Percentiles rank a stretch among this genome's conserved stretches.
phyloP scores from a whole-genome alignment of 2,329 filamentous ascomycete species.

The Zymoseptoria tritici region DNA sequence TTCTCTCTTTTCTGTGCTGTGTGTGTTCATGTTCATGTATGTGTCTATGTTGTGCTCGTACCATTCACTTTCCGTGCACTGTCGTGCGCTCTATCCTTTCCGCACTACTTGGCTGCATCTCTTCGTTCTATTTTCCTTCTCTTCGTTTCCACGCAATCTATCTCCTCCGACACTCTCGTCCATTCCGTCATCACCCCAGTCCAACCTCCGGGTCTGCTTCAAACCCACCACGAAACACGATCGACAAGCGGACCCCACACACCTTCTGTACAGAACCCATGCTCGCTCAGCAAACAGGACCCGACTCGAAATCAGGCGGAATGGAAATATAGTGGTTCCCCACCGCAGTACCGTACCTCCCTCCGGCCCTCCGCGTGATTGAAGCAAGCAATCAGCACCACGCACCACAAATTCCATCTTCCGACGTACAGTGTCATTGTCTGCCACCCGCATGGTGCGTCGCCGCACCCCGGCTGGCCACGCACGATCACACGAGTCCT shows the following conservation, averaged over 20 bases:
- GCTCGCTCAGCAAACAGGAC: neutral
- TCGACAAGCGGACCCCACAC: neutral
- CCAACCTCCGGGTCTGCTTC: neutral
- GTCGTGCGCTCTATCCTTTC: neutral
- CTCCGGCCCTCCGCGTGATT: neutral
- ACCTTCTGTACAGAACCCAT: neutral
- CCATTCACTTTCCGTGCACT: neutral
- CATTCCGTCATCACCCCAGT: neutral
- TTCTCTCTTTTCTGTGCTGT: neutral
- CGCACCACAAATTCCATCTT: neutral
- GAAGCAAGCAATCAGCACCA: neutral
- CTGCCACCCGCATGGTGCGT: neutral
- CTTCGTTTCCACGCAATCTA: neutral
- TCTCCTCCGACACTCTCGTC: neutral
- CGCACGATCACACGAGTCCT: neutral
- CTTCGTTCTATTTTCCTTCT: neutral
- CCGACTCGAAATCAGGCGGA: neutral
- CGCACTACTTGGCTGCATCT: neutral
- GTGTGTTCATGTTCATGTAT: neutral
- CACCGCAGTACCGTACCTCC: neutral
- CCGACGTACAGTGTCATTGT: neutral
- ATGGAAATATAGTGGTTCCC: neutral
- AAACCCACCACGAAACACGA: neutral
- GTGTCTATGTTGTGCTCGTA: neutral
- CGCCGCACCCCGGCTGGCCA: neutral